Percentiles rank a stretch among this genome's conserved stretches.
These are phyloP conservation scores for Paramecium biaurelia DNA, from an alignment of 73 alveolate species.

Conservation along the genomic window DNA sequence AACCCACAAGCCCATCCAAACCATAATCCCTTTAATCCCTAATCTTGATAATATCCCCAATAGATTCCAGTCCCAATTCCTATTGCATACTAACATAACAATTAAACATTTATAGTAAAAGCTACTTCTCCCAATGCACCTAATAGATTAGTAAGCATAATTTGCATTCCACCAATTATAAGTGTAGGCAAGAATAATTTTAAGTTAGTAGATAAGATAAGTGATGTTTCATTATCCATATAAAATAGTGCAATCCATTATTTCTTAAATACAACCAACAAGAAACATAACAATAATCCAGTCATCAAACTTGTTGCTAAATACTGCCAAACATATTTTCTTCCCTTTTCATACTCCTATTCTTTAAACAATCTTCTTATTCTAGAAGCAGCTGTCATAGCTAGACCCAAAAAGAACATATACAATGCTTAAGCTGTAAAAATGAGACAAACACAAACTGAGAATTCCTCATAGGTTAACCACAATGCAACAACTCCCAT, in stretches of 20 bases:
- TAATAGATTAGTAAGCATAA: not conserved
- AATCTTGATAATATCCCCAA: not conserved
- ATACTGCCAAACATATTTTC: not conserved
- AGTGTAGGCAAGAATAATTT: not conserved
- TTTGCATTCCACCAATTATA: not conserved
- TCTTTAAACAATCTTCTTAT: not conserved
- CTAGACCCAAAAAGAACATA: not conserved
- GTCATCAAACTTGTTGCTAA: not conserved
- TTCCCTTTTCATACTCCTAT: not conserved
- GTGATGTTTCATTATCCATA: not conserved
- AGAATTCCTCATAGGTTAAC: not conserved
- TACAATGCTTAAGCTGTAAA: not conserved
- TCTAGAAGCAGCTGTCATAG: not conserved
- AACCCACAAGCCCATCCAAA: constrained; percentile 18
- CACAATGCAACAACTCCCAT: not conserved
- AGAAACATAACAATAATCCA: not conserved
- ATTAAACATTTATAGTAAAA: not conserved
- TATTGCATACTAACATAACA: not conserved
- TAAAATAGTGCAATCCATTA: not conserved
- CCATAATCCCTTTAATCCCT: not conserved
- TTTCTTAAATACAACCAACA: not conserved
- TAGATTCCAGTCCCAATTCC: not conserved
- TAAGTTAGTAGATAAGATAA: not conserved
- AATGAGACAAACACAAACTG: not conserved
- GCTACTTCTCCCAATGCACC: not conserved